Evolutionary conservation across 768 basidiomycete species (phyloP).

Genomic region (Ramaria rubella): DNA sequence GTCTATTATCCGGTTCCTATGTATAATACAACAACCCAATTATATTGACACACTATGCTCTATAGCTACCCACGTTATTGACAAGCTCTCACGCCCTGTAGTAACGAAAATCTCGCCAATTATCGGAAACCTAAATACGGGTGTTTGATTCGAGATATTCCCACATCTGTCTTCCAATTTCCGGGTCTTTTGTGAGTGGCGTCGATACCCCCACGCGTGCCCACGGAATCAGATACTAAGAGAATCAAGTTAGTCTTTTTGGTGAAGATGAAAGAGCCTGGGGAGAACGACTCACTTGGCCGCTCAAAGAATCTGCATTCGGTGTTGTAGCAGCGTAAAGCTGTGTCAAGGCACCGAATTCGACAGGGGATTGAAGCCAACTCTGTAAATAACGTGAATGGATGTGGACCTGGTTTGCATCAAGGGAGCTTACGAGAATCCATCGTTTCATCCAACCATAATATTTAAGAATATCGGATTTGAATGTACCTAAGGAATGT

Average conservation of each 20-base stretch:
- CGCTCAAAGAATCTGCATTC: slow-evolving; percentile 31
- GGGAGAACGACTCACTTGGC: slow-evolving; percentile 29
- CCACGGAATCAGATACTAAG: slow-evolving; percentile 44
- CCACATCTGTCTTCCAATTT: slow-evolving; percentile 36
- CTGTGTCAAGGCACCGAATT: slow-evolving; percentile 37
- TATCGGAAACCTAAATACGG: too few species aligned
- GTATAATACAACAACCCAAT: too few species aligned
- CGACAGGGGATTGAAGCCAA: too few species aligned
- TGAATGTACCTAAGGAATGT: too few species aligned
- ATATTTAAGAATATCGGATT: too few species aligned
- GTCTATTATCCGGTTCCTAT: too few species aligned
- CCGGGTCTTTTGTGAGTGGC: slow-evolving; percentile 28
- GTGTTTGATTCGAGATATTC: slow-evolving; percentile 33
- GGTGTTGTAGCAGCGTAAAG: slow-evolving; percentile 38
- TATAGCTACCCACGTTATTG: too few species aligned
- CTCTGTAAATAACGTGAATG: neutral
- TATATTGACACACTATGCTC: too few species aligned
- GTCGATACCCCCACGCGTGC: slow-evolving; percentile 31
- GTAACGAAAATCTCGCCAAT: too few species aligned
- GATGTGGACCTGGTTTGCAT: neutral
- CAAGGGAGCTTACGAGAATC: too few species aligned
- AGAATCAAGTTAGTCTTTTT: neutral
- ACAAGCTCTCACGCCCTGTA: too few species aligned
- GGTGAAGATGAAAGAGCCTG: neutral
- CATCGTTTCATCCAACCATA: too few species aligned